Conservation (phyloP, 2,329 filamentous ascomycete genomes). For the Exophiala spinifera region DNA sequence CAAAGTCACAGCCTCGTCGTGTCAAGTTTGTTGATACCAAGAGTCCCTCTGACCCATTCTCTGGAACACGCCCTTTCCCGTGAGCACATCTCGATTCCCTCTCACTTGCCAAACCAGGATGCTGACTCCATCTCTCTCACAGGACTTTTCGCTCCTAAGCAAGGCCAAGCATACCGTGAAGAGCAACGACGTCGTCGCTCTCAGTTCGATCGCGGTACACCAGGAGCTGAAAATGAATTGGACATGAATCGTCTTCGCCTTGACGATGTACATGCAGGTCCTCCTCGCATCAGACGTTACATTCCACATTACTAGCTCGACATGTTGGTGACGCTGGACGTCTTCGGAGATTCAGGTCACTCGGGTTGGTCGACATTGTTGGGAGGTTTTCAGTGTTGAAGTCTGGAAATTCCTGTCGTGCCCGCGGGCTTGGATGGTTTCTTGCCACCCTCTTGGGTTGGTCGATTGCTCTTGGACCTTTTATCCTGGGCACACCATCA, state of each 20-base stretch:
- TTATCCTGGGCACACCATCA: slow-evolving; percentile 11
- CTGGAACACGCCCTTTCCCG: slow-evolving; percentile 17
- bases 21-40: slow-evolving; percentile 12
- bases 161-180: slow-evolving; percentile 68
- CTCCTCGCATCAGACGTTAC: slow-evolving; percentile 11
- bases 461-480: slow-evolving; percentile 16
- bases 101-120: not conserved
- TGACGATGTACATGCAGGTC: slow-evolving; percentile 19
- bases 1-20: no score
- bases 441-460: slow-evolving; percentile 10
- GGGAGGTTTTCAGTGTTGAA: slow-evolving; percentile 13
- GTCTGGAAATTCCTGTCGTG: slow-evolving; percentile 19
- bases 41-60: slow-evolving; percentile 20
- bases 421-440: slow-evolving; percentile 18
- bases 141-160: slow-evolving; percentile 79
- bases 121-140: slow-evolving; percentile 14
- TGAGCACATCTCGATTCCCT: slow-evolving; percentile 22
- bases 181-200: slow-evolving; percentile 74
- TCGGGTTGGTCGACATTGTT: slow-evolving; percentile 16
- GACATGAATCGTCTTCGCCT: slow-evolving; percentile 28
- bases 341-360: slow-evolving; percentile 23
- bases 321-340: slow-evolving; percentile 23
- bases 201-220: slow-evolving; percentile 77
- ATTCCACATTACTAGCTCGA: slow-evolving; percentile 20
- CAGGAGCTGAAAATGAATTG: slow-evolving; percentile 65